Conservation (phyloP, 257 asterid genomes). For the Cynanchum wilfordii region DNA sequence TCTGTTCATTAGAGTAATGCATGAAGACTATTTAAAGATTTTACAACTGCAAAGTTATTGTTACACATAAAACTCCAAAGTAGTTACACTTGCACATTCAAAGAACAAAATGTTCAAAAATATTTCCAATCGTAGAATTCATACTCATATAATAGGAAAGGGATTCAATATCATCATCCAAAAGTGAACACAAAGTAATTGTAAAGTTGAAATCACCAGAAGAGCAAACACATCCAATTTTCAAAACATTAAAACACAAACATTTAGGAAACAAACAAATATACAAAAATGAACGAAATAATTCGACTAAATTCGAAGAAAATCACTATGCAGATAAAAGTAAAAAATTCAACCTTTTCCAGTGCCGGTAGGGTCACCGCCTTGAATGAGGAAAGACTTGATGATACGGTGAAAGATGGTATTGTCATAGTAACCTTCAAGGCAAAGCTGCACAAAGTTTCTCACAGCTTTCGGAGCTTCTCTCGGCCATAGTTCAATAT, state of each 20-base stretch:
- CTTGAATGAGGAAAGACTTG: constrained; percentile 75
- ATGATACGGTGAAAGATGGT: constrained; percentile 84
- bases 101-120: background rate
- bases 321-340: background rate
- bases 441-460: constrained; percentile 93
- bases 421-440: constrained; percentile 78
- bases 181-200: background rate
- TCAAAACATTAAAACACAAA: background rate
- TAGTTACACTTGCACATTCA: background rate
- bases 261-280: background rate
- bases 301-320: background rate
- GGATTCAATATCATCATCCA: background rate
- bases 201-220: background rate
- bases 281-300: background rate
- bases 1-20: background rate
- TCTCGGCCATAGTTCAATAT: constrained; percentile 97
- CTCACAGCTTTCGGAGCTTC: constrained; percentile 97
- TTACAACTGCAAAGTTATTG: background rate
- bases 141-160: background rate
- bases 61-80: background rate
- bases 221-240: background rate
- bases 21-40: background rate
- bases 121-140: background rate
- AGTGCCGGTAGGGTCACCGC: constrained; percentile 83
- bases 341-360: constrained; percentile 58